A percentile compares a stretch with the other conserved stretches of the same genome.
Evolutionary conservation across 306 rosid genomes (phyloP).

Genomic region (Cucurbita pepo): DNA sequence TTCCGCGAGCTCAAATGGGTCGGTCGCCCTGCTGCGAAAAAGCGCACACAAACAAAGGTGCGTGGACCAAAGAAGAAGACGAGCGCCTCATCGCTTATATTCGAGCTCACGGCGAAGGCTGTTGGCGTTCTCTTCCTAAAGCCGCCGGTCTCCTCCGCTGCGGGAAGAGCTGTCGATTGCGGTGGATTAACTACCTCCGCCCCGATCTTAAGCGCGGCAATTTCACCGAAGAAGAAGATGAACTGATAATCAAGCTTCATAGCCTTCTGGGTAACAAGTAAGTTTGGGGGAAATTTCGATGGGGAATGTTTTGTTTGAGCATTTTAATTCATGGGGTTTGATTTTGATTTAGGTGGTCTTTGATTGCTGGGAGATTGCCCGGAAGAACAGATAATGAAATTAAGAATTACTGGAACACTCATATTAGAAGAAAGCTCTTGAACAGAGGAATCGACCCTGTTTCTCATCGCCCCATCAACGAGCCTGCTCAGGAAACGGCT

Average conservation of each 20-base stretch:
- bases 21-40: slow-evolving; percentile 95
- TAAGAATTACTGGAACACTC: slow-evolving; percentile 96
- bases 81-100: slow-evolving; percentile 78
- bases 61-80: slow-evolving; percentile 97
- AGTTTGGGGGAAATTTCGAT: not conserved
- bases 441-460: slow-evolving; percentile 93
- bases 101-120: slow-evolving; percentile 87
- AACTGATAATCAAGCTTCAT: slow-evolving; percentile 92
- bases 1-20: slow-evolving; percentile 31
- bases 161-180: slow-evolving; percentile 90
- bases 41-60: slow-evolving; percentile 97
- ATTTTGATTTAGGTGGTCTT: slow-evolving; percentile 55
- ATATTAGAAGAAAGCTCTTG: slow-evolving; percentile 83
- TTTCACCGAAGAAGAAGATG: slow-evolving; percentile 91
- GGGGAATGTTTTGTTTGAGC: not conserved
- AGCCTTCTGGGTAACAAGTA: slow-evolving; percentile 95
- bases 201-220: slow-evolving; percentile 96
- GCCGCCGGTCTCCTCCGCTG: slow-evolving; percentile 97
- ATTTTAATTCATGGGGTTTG: slow-evolving; percentile 9
- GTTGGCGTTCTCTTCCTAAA: slow-evolving; percentile 95
- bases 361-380: slow-evolving; percentile 85
- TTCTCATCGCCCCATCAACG: slow-evolving; percentile 63
- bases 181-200: slow-evolving; percentile 94
- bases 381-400: slow-evolving; percentile 97
- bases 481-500: slow-evolving; percentile 22